Conservation (phyloP, 768 basidiomycete genomes). For the Holtermannia corniformis region DNA sequence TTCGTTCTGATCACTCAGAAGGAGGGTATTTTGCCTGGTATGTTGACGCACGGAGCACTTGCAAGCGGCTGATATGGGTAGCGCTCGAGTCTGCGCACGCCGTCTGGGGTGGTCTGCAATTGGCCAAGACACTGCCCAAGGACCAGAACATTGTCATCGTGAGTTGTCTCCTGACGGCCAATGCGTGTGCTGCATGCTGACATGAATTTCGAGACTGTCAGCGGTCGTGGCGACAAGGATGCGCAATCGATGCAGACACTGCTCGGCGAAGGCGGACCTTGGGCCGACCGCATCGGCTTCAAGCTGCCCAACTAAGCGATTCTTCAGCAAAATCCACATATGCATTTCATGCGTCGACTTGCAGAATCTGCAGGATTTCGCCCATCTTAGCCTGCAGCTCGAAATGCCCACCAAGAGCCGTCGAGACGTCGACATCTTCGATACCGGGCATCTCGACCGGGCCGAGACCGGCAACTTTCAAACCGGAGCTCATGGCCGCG, state of each 20-base stretch:
- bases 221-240: not conserved
- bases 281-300: not conserved
- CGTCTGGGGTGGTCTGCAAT: constrained; percentile 78
- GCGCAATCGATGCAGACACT: not conserved
- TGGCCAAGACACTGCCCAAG: constrained; percentile 74
- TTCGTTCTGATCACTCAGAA: constrained; percentile 84
- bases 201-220: not conserved
- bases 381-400: constrained; percentile 39
- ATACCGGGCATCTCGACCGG: constrained; percentile 36
- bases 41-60: not conserved
- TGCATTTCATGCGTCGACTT: constrained; percentile 28
- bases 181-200: not conserved
- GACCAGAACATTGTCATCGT: constrained; percentile 85
- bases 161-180: constrained; percentile 43
- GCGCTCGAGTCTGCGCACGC: constrained; percentile 94
- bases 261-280: not conserved
- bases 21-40: constrained; percentile 95
- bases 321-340: too few species aligned
- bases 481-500: constrained; percentile 33
- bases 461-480: constrained; percentile 38
- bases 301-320: not conserved
- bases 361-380: constrained; percentile 31
- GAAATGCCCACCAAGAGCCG: constrained; percentile 40
- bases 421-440: constrained; percentile 40
- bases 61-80: constrained; percentile 28